Conservation (phyloP, 805 yeast genomes). For the Wickerhamiella sergipiensis region DNA sequence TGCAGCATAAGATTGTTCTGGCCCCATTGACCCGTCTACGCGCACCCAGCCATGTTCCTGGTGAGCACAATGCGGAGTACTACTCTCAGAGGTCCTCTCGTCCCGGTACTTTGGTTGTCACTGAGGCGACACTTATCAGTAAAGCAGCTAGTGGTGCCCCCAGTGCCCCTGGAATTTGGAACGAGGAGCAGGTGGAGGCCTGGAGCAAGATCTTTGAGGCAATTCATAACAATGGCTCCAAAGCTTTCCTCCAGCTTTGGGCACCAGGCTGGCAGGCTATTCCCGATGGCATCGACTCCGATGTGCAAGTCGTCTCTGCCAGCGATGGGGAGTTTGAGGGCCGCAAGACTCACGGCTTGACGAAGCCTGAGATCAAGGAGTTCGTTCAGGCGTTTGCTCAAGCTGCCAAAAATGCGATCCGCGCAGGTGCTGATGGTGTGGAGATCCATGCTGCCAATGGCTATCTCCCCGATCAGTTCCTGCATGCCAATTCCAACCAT, state of each 20-base stretch:
- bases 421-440: slow-evolving; percentile 47
- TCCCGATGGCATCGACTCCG: slow-evolving; percentile 23
- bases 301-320: not conserved
- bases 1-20: slow-evolving; percentile 29
- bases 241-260: slow-evolving; percentile 32
- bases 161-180: slow-evolving; percentile 20
- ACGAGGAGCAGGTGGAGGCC: slow-evolving; percentile 20
- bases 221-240: slow-evolving; percentile 32
- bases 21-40: slow-evolving; percentile 43
- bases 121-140: slow-evolving; percentile 43
- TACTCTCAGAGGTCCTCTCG: slow-evolving; percentile 41
- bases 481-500: slow-evolving; percentile 33
- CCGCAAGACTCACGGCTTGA: slow-evolving; percentile 21
- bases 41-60: slow-evolving; percentile 28
- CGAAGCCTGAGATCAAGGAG: slow-evolving; percentile 30
- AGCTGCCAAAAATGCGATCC: slow-evolving; percentile 39
- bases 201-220: slow-evolving; percentile 31
- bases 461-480: slow-evolving; percentile 36
- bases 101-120: slow-evolving; percentile 43
- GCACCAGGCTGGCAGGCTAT: slow-evolving; percentile 32
- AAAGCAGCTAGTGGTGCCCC: slow-evolving; percentile 29
- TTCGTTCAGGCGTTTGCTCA: slow-evolving; percentile 29
- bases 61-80: slow-evolving; percentile 35
- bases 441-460: slow-evolving; percentile 59
- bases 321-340: not conserved